Conservation (phyloP, 2,329 filamentous ascomycete genomes). For the Orbilia quercus region DNA sequence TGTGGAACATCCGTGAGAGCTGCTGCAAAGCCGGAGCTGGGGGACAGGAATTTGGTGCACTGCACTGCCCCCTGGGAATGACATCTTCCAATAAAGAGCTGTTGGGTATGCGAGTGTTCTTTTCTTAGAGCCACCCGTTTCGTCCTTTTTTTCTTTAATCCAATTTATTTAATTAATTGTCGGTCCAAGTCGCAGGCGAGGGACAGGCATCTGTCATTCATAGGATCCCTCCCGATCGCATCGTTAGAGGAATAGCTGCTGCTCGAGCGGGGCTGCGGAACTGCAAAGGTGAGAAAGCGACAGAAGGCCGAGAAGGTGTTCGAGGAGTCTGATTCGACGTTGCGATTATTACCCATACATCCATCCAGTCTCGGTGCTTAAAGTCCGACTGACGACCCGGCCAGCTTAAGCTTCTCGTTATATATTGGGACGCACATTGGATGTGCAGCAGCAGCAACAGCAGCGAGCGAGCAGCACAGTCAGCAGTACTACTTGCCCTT, state of each 20-base stretch:
- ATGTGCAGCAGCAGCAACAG: too few species aligned
- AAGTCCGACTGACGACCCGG: constrained; percentile 15
- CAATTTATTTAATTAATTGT: neutral
- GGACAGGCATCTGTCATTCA: neutral
- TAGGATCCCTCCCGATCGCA: neutral
- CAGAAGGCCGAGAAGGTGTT: neutral
- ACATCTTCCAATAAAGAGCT: constrained; percentile 15
- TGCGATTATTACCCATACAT: constrained; percentile 11
- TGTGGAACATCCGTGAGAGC: constrained; percentile 10
- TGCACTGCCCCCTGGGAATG: constrained; percentile 13
- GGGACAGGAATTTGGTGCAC: constrained; percentile 21
- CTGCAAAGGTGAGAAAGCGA: neutral
- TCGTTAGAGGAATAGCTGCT: neutral
- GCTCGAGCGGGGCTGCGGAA: too few species aligned
- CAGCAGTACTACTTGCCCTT: constrained; percentile 28
- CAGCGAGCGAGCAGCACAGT: constrained; percentile 44
- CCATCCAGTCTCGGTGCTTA: neutral
- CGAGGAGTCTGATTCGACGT: constrained; percentile 32
- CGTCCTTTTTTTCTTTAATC: constrained; percentile 1
- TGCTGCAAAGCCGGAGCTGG: neutral
- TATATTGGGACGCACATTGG: constrained; percentile 22
- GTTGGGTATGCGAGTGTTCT: constrained; percentile 30
- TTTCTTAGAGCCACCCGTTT: too few species aligned
- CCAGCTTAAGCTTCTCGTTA: constrained; percentile 9
- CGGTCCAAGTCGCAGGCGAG: constrained; percentile 7